A percentile compares a stretch with the other conserved stretches of the same genome.
Conservation (phyloP, 331 rosid genomes). For the Cydonia oblonga region DNA sequence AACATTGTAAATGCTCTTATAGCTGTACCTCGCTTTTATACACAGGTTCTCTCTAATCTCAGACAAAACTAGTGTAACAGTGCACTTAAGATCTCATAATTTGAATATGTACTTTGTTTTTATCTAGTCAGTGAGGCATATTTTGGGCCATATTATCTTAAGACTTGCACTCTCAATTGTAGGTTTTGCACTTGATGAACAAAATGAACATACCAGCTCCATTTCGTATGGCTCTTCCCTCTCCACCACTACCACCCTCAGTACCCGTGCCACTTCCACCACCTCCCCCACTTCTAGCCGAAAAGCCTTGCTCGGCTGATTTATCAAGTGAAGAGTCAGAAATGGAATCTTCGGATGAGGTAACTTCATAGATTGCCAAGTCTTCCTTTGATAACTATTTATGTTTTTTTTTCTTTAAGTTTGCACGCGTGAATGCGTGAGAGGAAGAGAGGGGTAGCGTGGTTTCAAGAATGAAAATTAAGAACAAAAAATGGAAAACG, state of each 20-base stretch:
- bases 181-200: constrained; percentile 98
- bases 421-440: no score
- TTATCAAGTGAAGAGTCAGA: constrained; percentile 78
- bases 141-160: constrained; percentile 17
- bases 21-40: constrained; percentile 94
- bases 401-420: background rate
- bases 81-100: no score
- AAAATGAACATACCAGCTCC: constrained; percentile 99
- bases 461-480: no score
- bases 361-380: constrained; percentile 7
- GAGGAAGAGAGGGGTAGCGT: no score
- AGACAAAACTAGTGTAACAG: background rate
- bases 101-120: no score
- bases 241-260: constrained; percentile 86
- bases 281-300: constrained; percentile 25
- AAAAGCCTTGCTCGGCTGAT: constrained; percentile 35
- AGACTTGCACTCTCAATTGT: constrained; percentile 6
- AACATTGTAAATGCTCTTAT: constrained; percentile 88
- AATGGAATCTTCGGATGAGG: constrained; percentile 96
- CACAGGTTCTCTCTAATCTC: constrained; percentile 52
- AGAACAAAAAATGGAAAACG: background rate
- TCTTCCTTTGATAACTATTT: background rate
- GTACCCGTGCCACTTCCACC: constrained; percentile 44
- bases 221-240: constrained; percentile 88
- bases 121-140: background rate